Base-by-base conservation (phyloP, 257 asterid genomes). In the Rubia yunnanensis region DNA sequence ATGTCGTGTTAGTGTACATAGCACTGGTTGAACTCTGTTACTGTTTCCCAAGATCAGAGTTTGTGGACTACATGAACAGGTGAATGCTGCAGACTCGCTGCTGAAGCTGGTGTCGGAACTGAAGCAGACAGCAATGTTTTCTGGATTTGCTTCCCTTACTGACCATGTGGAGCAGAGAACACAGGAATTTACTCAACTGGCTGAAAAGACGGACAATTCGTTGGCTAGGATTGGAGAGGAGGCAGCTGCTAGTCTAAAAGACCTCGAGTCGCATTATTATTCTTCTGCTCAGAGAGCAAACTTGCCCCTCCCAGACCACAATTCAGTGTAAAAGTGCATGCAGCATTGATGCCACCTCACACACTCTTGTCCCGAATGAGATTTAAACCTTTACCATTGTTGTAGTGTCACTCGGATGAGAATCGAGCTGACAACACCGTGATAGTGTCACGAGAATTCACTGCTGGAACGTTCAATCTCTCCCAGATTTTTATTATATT, bases 101-200 rank as follows among this genome's bases (percentile, higher is more conserved):
- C 97, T 94, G 31, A 90, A 94, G 83, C 74, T 90, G 86, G 96
- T 94, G 18, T 90, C 96, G 0, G 97, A 94, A 70, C 74, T 94
- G 82, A 94, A 90, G 72, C 95, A 90, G 78, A 86, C 97, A 0
- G 94, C 99, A 28, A 71, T 90, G 22, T 88, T 91, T 81, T 84
- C 98, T 1, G 95, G 97, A 34, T 83, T 90, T 63, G 96, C 96
- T 10, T 90, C 96, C 66, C 89, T 88, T 2, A 85, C 84, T 26
- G 97, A 88, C 67, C 90, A 94, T 15, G 96, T 94, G n/a, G 96
- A 94, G 74, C 88, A 85, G 79, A 84, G 95, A 76, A 83, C 84
- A 0, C 88, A 85, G 11, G 95, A 74, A 79, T 82, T 90, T 38
- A 82, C 80, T 54, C 80, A 81, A 73, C 83, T 81, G 64, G 82